Evolutionary conservation across 495 filamentous ascomycete genomes (phyloP).

Genomic region (Tuber brumale): DNA sequence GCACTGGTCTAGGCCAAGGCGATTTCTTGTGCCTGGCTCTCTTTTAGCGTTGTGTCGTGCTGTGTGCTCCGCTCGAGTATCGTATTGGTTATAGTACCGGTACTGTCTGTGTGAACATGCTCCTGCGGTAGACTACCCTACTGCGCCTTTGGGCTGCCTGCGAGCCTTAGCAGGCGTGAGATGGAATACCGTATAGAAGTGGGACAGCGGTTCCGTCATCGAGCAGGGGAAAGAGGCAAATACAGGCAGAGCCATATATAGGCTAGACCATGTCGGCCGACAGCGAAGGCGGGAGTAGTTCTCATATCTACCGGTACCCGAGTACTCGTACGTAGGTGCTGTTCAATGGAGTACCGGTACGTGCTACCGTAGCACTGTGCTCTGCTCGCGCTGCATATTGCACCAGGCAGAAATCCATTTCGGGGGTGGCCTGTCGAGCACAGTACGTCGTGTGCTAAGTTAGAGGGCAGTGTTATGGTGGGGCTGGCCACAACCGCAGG

Average conservation of each 20-base stretch:
- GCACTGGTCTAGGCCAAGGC: not conserved
- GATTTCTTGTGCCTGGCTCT: not conserved
- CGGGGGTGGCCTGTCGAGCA: not conserved
- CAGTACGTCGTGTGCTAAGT: not conserved
- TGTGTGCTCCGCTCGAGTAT: not conserved
- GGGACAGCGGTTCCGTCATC: constrained; percentile 35
- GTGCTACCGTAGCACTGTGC: not conserved
- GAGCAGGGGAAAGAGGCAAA: constrained; percentile 17
- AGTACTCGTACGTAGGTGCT: no score
- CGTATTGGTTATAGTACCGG: not conserved
- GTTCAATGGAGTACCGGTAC: no score
- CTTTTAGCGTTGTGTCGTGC: not conserved
- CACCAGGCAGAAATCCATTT: not conserved
- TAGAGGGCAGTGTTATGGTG: constrained; percentile 2
- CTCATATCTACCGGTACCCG: constrained; percentile 4
- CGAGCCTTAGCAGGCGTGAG: not conserved
- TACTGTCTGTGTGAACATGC: not conserved
- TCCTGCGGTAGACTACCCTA: not conserved
- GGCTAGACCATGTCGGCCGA: not conserved
- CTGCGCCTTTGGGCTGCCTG: not conserved
- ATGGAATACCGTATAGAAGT: not conserved
- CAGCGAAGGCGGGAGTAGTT: constrained; percentile 31
- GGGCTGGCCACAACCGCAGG: not conserved
- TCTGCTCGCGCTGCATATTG: not conserved
- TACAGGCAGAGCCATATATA: not conserved